Base-by-base conservation (phyloP, 805 yeast species). In the Torulaspora delbrueckii region DNA sequence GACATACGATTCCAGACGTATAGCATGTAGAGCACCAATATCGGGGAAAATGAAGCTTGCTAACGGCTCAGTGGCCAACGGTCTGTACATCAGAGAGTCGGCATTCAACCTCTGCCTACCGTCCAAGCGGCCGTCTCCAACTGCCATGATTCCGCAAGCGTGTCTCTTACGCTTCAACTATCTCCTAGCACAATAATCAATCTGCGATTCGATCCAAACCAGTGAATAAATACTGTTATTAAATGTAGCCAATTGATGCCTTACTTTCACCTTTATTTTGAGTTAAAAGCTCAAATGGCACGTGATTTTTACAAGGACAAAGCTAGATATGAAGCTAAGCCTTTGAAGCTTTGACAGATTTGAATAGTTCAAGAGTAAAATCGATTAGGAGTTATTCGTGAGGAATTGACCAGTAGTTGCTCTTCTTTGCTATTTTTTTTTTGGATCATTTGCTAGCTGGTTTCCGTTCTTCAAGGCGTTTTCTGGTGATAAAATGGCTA, bases 41-140 rank as follows among this genome's bases (percentile, higher is more conserved):
- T 83, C 88, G 0, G 87, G 86, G 37, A 82, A 68, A 2, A 73
- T 52, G 40, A 63, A 70, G 6, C 61, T 68, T 24, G 52, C 56
- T 9, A 48, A 40, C 6, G 48, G 47, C 32, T 45, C 52, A 8
- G 39, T 37, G 16, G 43, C 33, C 28, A 46, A 12, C 9, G 48
- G 41, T 31, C 45, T 42, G 23, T 45, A 37, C 42, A 45, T 30
- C 13, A 28, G 30, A 8, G 39, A 14, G 19, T 40, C 45, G 14
- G 36, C 37, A 25, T 45, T 35, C 16, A 37, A 22, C 37, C 41
- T 36, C n/a, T 25, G 40, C 23, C 10, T 23, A 19, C 30, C 38
- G 22, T 35, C 25, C 37, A 12, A 16, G 22, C 27, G 41, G 12
- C 24, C 41, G 37, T 28, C 31, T 24, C 41, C 48, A 22, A 37